Base-by-base conservation (phyloP, 1,139 yeast genomes). In the Candida sanyaensis region DNA sequence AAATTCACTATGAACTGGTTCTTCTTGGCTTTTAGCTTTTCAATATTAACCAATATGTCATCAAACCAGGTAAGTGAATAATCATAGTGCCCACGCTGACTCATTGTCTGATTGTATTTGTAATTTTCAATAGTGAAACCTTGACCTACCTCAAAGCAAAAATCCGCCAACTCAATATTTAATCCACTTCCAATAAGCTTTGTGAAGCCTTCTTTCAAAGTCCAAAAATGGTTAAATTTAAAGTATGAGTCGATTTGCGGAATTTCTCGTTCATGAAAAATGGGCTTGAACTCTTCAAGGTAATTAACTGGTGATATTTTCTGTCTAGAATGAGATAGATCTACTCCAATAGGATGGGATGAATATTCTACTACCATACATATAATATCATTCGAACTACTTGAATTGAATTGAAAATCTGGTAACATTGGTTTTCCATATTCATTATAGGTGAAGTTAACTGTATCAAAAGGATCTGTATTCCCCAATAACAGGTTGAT, bases 141-240 rank as follows among this genome's bases (percentile, higher is more conserved):
- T 24, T 47, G 40, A 2, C 38, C 43, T 7, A 47, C 43, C 8
- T 37, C n/a, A 34, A 62, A 63, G 11, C 46, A 47, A 45, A 68
- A 62, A 27, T 50, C 53, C 1, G 69, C 62, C 48, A 85, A 64
- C 39, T 83, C 83, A 13, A 76, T 66, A 52, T 83, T 79, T 27
- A 86, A 65, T 0, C 95, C 93, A 17, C 74, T 64, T 0, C 93
- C 93, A 5, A 77, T 54, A 26, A 73, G 74, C 56, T 86, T 87
- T 3, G 86, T 77, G 54, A 81, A 85, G 31, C 88, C 80, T 59
- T 87, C 95, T 58, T 87, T 87, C 47, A 86, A 61, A 0, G 93
- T 85, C 95, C 93, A 87, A 31, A 78, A 70, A 44, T 80, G 81
- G 30, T 84, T 80, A 59, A 77, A 82, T 2, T 59, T 40, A 11